These are phyloP conservation scores for Ganoderma boninense DNA, from an alignment of 1,284 basidiomycete species.

Conservation along the genomic window DNA sequence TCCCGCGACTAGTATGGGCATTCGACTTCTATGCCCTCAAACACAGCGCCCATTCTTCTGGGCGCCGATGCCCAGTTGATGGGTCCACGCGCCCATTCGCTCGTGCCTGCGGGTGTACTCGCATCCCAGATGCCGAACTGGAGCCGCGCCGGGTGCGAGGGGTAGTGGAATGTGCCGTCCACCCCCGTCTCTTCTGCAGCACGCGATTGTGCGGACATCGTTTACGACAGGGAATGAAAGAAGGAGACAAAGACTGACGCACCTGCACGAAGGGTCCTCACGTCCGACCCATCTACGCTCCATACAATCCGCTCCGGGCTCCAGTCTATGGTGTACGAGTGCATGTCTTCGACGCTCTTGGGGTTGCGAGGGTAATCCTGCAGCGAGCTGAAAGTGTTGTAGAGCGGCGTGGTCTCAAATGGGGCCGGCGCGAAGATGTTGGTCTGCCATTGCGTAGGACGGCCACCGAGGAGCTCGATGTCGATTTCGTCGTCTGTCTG, in stretches of 20 bases:
- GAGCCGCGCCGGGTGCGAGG: constrained; percentile 45
- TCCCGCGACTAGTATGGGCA: constrained; percentile 40
- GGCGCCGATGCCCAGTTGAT: constrained; percentile 52
- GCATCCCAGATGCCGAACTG: constrained; percentile 61
- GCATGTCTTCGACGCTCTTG: constrained; percentile 38
- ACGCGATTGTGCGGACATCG: not conserved
- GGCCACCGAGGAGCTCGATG: constrained; percentile 53
- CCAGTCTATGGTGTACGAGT: constrained; percentile 55
- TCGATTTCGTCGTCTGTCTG: constrained; percentile 53
- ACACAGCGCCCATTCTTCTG: constrained; percentile 44
- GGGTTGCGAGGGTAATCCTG: constrained; percentile 39
- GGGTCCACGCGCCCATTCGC: constrained; percentile 56
- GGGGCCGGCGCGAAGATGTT: constrained; percentile 53
- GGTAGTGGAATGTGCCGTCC: constrained; percentile 40
- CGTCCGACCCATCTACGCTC: constrained; percentile 50
- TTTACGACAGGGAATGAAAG: not conserved
- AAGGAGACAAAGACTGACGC: constrained; percentile 12
- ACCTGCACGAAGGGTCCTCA: constrained; percentile 50
- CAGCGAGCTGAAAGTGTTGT: constrained; percentile 48
- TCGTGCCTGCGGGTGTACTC: constrained; percentile 52
- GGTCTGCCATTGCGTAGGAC: constrained; percentile 52
- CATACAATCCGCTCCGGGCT: constrained; percentile 50
- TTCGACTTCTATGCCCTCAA: constrained; percentile 51
- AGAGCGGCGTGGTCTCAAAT: constrained; percentile 45
- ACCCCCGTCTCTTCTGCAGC: constrained; percentile 46